phyloP scores from a whole-genome alignment of 176 grass and related monocot species.

The Urochloa ruziziensis region DNA sequence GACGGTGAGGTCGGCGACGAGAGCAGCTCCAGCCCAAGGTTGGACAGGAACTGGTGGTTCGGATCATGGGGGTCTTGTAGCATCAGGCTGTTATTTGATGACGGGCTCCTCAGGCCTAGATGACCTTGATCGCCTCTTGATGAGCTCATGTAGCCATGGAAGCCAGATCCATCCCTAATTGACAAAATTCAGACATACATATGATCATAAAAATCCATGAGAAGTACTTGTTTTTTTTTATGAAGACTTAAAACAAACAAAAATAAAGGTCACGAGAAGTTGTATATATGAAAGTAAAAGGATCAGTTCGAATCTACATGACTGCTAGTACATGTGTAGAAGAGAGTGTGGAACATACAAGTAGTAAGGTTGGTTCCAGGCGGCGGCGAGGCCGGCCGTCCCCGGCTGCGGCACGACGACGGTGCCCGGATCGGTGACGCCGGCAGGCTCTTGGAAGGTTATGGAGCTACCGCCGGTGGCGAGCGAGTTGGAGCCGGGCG shows the following conservation, averaged over 20 bases:
- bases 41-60: slow-evolving; percentile 46
- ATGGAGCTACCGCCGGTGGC: slow-evolving; percentile 44
- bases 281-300: neutral
- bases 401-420: neutral
- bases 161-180: slow-evolving; percentile 23
- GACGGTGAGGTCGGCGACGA: slow-evolving; percentile 42
- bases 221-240: neutral
- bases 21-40: slow-evolving; percentile 47
- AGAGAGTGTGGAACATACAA: slow-evolving; percentile 39
- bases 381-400: neutral
- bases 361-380: slow-evolving; percentile 68
- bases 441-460: slow-evolving; percentile 45
- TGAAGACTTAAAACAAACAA: neutral
- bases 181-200: neutral
- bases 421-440: slow-evolving; percentile 14
- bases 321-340: neutral
- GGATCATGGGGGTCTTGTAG: slow-evolving; percentile 28
- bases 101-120: slow-evolving; percentile 1
- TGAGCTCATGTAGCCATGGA: slow-evolving; percentile 34
- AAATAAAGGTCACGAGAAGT: neutral
- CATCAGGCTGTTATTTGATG: slow-evolving; percentile 11
- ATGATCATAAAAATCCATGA: neutral
- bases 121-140: slow-evolving; percentile 25
- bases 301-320: neutral
- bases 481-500: slow-evolving; percentile 30